Conservation (phyloP, 2,329 filamentous ascomycete species). For the Cadophora sp. region DNA sequence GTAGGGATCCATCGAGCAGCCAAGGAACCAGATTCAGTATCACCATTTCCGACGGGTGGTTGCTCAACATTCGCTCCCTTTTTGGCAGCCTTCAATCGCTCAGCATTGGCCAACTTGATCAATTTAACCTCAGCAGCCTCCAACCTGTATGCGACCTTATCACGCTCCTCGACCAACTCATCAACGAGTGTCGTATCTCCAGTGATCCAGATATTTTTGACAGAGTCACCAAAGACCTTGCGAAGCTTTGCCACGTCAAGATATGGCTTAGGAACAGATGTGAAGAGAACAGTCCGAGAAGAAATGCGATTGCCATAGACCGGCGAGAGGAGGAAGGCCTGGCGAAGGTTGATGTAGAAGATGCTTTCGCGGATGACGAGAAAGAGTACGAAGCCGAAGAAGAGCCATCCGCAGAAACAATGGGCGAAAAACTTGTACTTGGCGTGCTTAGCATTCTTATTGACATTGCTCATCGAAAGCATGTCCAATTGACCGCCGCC, state of each 20-base stretch:
- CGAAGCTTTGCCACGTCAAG: slow-evolving; percentile 78
- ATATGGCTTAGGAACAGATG: slow-evolving; percentile 81
- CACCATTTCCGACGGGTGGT: slow-evolving; percentile 55
- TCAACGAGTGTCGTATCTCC: slow-evolving; percentile 79
- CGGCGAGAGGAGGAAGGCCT: slow-evolving; percentile 89
- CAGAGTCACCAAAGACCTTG: slow-evolving; percentile 80
- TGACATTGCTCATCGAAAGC: slow-evolving; percentile 80
- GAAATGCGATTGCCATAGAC: slow-evolving; percentile 86
- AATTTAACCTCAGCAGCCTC: slow-evolving; percentile 88
- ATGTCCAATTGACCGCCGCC: slow-evolving; percentile 72
- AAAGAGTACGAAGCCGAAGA: slow-evolving; percentile 87
- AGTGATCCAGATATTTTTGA: slow-evolving; percentile 84
- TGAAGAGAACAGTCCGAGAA: slow-evolving; percentile 88
- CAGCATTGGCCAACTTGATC: slow-evolving; percentile 78
- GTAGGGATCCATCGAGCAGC: slow-evolving; percentile 77
- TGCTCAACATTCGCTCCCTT: slow-evolving; percentile 55
- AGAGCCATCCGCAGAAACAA: slow-evolving; percentile 80
- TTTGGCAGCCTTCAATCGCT: slow-evolving; percentile 71
- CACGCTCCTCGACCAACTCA: slow-evolving; percentile 80
- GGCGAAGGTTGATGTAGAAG: slow-evolving; percentile 90
- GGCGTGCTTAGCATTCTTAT: slow-evolving; percentile 55
- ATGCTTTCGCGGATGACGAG: slow-evolving; percentile 87
- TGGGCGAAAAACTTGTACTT: slow-evolving; percentile 79
- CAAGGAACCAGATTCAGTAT: slow-evolving; percentile 72
- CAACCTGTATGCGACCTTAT: slow-evolving; percentile 79